These are phyloP conservation scores for Poronia punctata DNA, from an alignment of 495 filamentous ascomycete genomes.

Conservation along the genomic window DNA sequence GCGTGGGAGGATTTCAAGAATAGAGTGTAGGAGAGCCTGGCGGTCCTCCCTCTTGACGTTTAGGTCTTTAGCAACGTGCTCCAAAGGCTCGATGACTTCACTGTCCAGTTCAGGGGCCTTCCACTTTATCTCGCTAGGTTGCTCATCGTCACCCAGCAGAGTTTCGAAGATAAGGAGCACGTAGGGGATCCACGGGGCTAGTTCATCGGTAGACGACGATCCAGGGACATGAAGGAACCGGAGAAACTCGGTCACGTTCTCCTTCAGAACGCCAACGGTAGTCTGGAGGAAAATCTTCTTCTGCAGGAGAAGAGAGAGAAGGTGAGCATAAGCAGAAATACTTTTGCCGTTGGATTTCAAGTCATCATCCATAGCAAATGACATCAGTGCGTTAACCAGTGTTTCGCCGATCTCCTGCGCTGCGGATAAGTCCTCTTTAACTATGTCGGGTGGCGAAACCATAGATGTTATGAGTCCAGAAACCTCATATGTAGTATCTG, in stretches of 20 bases:
- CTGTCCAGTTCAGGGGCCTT: conserved; percentile 52
- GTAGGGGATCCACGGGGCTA: conserved; percentile 86
- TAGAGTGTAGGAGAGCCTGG: conserved; percentile 58
- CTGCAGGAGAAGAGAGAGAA: conserved; percentile 82
- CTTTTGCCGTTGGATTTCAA: conserved; percentile 52
- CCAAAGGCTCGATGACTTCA: conserved; percentile 45
- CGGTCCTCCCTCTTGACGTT: conserved; percentile 62
- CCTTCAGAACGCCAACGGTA: conserved; percentile 66
- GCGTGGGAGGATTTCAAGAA: conserved; percentile 75
- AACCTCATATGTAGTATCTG: conserved; percentile 85
- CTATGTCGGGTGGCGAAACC: conserved; percentile 59
- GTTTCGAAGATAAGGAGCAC: conserved; percentile 86
- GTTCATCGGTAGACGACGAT: conserved; percentile 59
- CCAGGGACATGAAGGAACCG: conserved; percentile 72
- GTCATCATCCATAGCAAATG: conserved; percentile 68
- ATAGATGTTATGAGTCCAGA: conserved; percentile 76
- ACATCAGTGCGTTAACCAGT: conserved; percentile 80
- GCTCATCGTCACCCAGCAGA: conserved; percentile 77
- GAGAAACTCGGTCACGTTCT: conserved; percentile 68
- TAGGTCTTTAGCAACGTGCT: conserved; percentile 54
- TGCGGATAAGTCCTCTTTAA: conserved; percentile 46
- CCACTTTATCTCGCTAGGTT: conserved; percentile 71
- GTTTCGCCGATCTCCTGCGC: conserved; percentile 73
- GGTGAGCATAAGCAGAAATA: conserved; percentile 87
- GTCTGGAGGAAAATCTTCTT: conserved; percentile 73